These are phyloP conservation scores for Colletotrichum filicis DNA, from an alignment of 2,329 filamentous ascomycete genomes.

Conservation along the genomic window DNA sequence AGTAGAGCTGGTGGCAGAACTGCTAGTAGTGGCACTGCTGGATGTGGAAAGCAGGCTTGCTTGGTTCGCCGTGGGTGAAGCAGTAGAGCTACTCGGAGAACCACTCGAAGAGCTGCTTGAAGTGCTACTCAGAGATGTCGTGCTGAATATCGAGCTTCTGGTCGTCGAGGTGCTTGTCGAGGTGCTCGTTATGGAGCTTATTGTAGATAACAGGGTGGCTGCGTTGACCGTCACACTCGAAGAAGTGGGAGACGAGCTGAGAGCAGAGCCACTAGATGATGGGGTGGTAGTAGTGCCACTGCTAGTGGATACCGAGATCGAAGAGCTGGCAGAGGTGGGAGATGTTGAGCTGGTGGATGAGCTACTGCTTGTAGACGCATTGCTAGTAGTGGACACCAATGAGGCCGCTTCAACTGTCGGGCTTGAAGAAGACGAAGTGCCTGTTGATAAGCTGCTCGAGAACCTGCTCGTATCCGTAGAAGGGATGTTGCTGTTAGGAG, in stretches of 20 bases:
- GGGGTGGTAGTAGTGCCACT: background rate
- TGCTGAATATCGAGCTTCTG: background rate
- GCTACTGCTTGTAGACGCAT: background rate
- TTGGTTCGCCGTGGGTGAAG: no score
- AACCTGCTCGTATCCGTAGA: background rate
- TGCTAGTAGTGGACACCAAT: background rate
- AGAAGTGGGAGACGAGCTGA: background rate
- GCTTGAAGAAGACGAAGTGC: background rate
- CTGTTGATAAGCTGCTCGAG: background rate
- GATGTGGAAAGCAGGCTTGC: background rate
- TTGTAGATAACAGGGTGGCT: background rate
- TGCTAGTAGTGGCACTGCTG: background rate
- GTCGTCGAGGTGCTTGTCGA: background rate
- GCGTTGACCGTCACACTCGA: background rate
- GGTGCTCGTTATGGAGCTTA: background rate
- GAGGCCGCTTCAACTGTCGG: background rate
- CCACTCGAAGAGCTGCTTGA: background rate
- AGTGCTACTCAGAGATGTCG: background rate
- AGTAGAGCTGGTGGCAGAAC: background rate
- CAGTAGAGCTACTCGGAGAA: background rate
- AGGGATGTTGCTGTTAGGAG: background rate
- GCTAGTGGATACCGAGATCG: background rate
- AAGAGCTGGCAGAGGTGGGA: background rate
- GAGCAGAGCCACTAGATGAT: background rate
- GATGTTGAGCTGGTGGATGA: background rate